Conservation (phyloP, 306 rosid genomes). For the Carpinus viminea region DNA sequence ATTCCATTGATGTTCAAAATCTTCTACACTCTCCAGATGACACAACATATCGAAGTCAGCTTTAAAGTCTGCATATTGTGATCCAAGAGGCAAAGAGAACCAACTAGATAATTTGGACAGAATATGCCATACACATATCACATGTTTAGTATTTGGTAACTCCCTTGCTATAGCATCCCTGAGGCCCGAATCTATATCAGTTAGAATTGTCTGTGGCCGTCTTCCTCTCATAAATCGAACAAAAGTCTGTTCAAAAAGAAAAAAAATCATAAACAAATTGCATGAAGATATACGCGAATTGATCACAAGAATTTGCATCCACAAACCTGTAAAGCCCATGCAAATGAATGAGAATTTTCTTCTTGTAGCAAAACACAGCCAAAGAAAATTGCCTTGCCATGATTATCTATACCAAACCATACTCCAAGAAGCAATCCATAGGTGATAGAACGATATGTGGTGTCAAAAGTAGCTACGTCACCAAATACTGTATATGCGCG, state of each 20-base stretch:
- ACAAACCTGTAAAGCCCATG: slow-evolving; percentile 75
- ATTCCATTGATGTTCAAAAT: slow-evolving; percentile 66
- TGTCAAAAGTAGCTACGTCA: slow-evolving; percentile 61
- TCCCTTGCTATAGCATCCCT: slow-evolving; percentile 56
- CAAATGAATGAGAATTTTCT: slow-evolving; percentile 51
- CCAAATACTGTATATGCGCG: slow-evolving; percentile 51
- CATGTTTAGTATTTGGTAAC: slow-evolving; percentile 59
- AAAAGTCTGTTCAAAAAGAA: slow-evolving; percentile 57
- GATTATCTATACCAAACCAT: slow-evolving; percentile 60
- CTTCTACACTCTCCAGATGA: slow-evolving; percentile 55
- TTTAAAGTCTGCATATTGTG: slow-evolving; percentile 50
- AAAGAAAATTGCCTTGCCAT: slow-evolving; percentile 52
- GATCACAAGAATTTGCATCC: slow-evolving; percentile 38
- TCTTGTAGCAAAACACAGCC: slow-evolving; percentile 64
- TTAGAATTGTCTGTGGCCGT: slow-evolving; percentile 59
- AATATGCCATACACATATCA: slow-evolving; percentile 52
- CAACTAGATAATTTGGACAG: slow-evolving; percentile 61
- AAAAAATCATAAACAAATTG: slow-evolving; percentile 30
- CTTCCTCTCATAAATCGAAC: slow-evolving; percentile 65
- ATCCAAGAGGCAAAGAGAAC: slow-evolving; percentile 56
- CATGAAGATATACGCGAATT: slow-evolving; percentile 30
- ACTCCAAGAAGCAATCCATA: slow-evolving; percentile 63
- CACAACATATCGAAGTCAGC: slow-evolving; percentile 59
- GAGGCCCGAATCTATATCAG: slow-evolving; percentile 60
- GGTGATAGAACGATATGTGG: slow-evolving; percentile 51